These are phyloP conservation scores for Anthracocystis walkeri DNA, from an alignment of 1,284 basidiomycete species.

Conservation along the genomic window DNA sequence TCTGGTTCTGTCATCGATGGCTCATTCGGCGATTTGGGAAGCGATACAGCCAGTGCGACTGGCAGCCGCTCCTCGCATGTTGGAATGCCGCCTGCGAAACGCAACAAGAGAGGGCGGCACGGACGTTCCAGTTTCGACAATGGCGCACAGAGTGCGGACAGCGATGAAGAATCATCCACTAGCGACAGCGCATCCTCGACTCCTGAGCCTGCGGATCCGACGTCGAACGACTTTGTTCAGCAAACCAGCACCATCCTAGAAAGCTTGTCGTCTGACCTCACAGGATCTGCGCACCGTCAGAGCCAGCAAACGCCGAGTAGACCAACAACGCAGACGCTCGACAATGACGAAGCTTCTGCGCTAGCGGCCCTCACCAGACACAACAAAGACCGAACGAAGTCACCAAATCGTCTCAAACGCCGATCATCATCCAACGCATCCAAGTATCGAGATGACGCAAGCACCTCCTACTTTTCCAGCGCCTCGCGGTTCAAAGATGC, in stretches of 20 bases:
- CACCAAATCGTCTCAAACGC: slow-evolving; percentile 34
- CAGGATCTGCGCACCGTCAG: slow-evolving; percentile 24
- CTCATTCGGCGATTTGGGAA: background rate
- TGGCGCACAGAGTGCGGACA: slow-evolving; percentile 10
- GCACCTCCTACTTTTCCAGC: slow-evolving; percentile 13
- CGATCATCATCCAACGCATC: slow-evolving; percentile 45
- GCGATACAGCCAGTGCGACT: slow-evolving; percentile 12
- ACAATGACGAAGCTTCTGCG: slow-evolving; percentile 42
- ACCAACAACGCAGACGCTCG: slow-evolving; percentile 28
- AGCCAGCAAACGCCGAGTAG: background rate
- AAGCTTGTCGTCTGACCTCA: slow-evolving; percentile 40
- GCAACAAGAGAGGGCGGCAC: slow-evolving; percentile 16
- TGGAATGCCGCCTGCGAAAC: slow-evolving; percentile 9
- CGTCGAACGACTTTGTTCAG: slow-evolving; percentile 45
- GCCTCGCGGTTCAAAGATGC: slow-evolving; percentile 18
- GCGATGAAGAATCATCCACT: slow-evolving; percentile 14
- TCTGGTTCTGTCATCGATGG: background rate
- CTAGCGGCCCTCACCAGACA: slow-evolving; percentile 36
- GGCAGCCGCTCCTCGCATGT: slow-evolving; percentile 4
- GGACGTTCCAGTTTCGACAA: slow-evolving; percentile 13
- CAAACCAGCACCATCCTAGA: slow-evolving; percentile 50
- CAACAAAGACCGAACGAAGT: slow-evolving; percentile 28
- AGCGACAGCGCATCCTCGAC: slow-evolving; percentile 27
- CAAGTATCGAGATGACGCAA: slow-evolving; percentile 24
- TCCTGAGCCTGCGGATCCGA: slow-evolving; percentile 18